Base-by-base conservation (phyloP, 2,329 filamentous ascomycete genomes). In the Claviceps spartinae region DNA sequence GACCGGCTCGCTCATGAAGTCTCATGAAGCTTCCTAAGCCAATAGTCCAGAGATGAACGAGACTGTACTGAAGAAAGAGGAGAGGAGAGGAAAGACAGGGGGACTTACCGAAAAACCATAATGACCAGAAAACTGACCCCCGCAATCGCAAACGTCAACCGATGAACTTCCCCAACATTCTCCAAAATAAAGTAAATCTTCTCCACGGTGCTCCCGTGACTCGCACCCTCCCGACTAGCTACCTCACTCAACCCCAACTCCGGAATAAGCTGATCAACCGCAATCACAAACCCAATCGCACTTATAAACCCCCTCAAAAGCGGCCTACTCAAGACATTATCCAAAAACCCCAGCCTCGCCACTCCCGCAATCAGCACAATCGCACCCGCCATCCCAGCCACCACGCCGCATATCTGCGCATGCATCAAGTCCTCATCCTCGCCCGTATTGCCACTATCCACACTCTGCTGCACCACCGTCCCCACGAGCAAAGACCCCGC, bases 251-350 rank as follows among this genome's bases (percentile, higher is more conserved):
- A 75, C 0, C 93, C 93, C 60, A 95, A 77, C 67, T 97, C 89
- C 0, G 91, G 90, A 50, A 96, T 86, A 45, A 95, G 72, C 68
- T 98, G 93, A 65, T 97, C 93, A 38, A 97, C 88, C 41, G 94
- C 82, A 63, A 98, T 97, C 57, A 97, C 90, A 52, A 96, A 87
- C 48, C 93, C 93, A 64, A 98, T 94, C 49, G 93, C 93, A 53
- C 88, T 95, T 68, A 98, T 96, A 70, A 98, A 98, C 1, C 93
- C 93, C 54, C 93, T 78, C 52, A 97, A 70, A 61, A 98, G 97
- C 1, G 93, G 93, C 37, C 88, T 79, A 59, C 90, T 96, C 38
- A 98, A 76, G 11, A 98, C 90, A 61, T 88, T 95, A 64, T 98
- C 93, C 55, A 98, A 69, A 61, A 97, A 98, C 0, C 93, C 93